These are phyloP conservation scores for Dittrichia graveolens DNA, from an alignment of 129 eudicot genomes.

Conservation along the genomic window DNA sequence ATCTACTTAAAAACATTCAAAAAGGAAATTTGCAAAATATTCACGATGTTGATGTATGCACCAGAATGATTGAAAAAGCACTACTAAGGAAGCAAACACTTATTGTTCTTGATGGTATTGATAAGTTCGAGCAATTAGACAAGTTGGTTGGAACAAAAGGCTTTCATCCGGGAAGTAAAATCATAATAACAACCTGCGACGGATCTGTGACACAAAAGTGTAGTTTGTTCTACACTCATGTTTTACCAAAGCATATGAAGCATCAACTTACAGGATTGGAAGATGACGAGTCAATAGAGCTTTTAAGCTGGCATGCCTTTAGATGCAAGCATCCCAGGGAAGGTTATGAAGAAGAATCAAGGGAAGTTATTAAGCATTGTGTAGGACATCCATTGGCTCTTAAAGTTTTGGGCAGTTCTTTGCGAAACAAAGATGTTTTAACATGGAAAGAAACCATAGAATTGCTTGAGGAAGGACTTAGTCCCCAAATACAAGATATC, in stretches of 20 bases:
- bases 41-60: slow-evolving; percentile 8
- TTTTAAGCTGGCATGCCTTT: slow-evolving; percentile 47
- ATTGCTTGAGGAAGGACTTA: neutral
- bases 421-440: slow-evolving; percentile 1
- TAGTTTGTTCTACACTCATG: neutral
- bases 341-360: neutral
- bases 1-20: slow-evolving; percentile 21
- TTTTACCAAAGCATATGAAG: slow-evolving; percentile 10
- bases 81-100: neutral
- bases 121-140: neutral
- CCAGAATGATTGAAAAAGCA: neutral
- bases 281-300: neutral
- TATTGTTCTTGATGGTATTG: neutral
- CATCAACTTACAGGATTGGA: neutral
- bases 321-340: slow-evolving; percentile 12
- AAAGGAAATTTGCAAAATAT: neutral
- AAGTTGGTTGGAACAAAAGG: slow-evolving; percentile 26
- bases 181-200: slow-evolving; percentile 30
- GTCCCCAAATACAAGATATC: neutral
- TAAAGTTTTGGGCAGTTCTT: slow-evolving; percentile 39
- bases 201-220: neutral
- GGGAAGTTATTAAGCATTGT: slow-evolving; percentile 12
- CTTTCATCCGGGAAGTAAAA: slow-evolving; percentile 34
- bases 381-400: slow-evolving; percentile 42
- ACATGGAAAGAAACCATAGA: slow-evolving; percentile 2